Base-by-base conservation (phyloP, 352 stramenopile genomes). In the Phytophthora pistaciae region DNA sequence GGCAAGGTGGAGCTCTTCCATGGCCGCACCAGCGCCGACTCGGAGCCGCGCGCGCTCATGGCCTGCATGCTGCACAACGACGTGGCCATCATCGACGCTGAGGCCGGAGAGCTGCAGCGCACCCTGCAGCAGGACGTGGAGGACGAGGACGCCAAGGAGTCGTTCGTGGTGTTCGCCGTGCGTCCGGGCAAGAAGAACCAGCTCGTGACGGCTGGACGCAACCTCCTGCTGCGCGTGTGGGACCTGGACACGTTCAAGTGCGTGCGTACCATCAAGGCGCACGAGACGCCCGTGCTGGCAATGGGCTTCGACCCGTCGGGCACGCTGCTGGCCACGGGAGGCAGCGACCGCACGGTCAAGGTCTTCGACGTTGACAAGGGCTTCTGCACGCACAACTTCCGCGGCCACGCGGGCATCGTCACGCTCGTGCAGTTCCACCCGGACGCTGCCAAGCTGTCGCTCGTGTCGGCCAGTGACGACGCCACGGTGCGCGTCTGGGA, bases 351-450 rank as follows among this genome's bases (percentile, higher is more conserved):
- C 54, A 92, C 88, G 1, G 96, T 99, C 46, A 98, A 98, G 66
- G 94, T 98, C 25, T 98, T 97, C 61, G 93, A 98, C 76, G 84
- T 98, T 27, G 85, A 96, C 63, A 93, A 96, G 73, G 94, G 92
- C 29, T 98, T 91, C 75, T 98, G 91, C 77, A 98, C 95, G 60
- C 95, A 98, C 84, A 98, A 95, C 80, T 98, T 98, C 70, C 85
- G 82, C 31, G 81, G 84, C 9, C 94, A 98, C 68, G 60, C 75
- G 11, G 94, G 83, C 46, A 95, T 98, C 64, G 89, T 98, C 49
- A 94, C 86, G 33, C 78, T 95, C 36, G 89, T 97, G 31, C 75
- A 91, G 71, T 97, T 97, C 68, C 87, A 97, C 58, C 87, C 87
- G 20, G 79, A 93, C 67, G 33, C 83, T 1, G 90, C 83, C 50